phyloP scores from a whole-genome alignment of 306 rosid species.

The Vicia faba region DNA sequence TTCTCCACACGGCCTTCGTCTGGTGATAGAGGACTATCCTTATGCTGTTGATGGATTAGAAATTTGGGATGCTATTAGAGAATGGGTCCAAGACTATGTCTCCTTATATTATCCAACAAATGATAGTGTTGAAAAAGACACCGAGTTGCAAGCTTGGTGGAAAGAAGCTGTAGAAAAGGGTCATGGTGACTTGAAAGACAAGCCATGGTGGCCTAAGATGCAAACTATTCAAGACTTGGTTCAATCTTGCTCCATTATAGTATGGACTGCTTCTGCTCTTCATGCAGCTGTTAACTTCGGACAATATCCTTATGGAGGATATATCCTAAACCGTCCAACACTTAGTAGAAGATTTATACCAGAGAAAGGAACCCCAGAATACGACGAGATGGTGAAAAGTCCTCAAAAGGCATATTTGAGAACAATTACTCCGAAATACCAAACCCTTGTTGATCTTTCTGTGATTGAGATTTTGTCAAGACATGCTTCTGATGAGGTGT shows the following conservation, averaged over 20 bases:
- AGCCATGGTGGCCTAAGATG: constrained; percentile 73
- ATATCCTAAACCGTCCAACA: constrained; percentile 68
- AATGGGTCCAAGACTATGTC: constrained; percentile 62
- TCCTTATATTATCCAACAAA: constrained; percentile 51
- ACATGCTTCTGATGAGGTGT: constrained; percentile 66
- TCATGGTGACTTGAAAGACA: constrained; percentile 62
- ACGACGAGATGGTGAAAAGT: constrained; percentile 53
- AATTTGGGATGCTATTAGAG: constrained; percentile 66
- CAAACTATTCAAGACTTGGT: constrained; percentile 45
- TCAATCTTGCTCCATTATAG: constrained; percentile 47
- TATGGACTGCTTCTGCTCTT: constrained; percentile 78
- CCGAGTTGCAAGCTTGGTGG: constrained; percentile 75
- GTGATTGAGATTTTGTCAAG: constrained; percentile 71
- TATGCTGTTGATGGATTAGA: constrained; percentile 64
- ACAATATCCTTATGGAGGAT: constrained; percentile 76
- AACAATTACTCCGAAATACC: constrained; percentile 64
- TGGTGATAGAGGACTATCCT: constrained; percentile 65
- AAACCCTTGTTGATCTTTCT: constrained; percentile 58
- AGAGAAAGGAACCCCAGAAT: constrained; percentile 52
- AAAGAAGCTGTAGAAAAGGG: constrained; percentile 58
- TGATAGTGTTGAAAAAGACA: constrained; percentile 43
- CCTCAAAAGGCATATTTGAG: constrained; percentile 52
- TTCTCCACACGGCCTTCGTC: constrained; percentile 60
- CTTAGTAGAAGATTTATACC: constrained; percentile 58
- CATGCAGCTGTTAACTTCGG: constrained; percentile 78